These are phyloP conservation scores for Melaleuca alternifolia DNA, from an alignment of 345 rosid species.

Conservation along the genomic window DNA sequence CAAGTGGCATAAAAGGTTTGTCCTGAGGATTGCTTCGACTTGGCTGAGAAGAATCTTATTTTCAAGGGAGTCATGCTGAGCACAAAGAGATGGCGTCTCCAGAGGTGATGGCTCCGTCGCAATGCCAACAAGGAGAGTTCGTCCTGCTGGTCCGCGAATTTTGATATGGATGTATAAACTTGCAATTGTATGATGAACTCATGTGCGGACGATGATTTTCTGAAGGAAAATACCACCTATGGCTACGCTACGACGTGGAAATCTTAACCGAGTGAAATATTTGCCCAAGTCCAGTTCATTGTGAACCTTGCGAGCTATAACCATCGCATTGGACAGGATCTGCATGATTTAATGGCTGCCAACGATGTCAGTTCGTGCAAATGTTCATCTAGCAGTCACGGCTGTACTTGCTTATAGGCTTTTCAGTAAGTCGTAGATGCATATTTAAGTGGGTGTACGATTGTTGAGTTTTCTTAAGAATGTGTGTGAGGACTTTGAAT, in stretches of 20 bases:
- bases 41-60: conserved; percentile 82
- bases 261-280: not conserved
- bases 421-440: not conserved
- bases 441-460: not conserved
- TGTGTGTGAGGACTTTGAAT: not conserved
- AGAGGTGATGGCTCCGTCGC: conserved; percentile 74
- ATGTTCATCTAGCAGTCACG: not conserved
- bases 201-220: not conserved
- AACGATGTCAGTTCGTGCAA: not conserved
- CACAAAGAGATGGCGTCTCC: conserved; percentile 71
- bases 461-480: not conserved
- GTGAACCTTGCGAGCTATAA: not conserved
- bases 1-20: conserved; percentile 78
- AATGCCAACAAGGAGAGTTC: conserved; percentile 62
- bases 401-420: not conserved
- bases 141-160: conserved; percentile 79
- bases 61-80: conserved; percentile 91
- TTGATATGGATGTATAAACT: conserved; percentile 15
- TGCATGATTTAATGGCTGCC: not conserved
- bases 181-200: not conserved
- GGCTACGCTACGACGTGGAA: not conserved
- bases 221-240: not conserved
- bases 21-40: conserved; percentile 87
- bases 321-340: not conserved
- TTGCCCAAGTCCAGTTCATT: not conserved